Conservation (phyloP, 2,329 filamentous ascomycete species). For the Calonectria crousiana region DNA sequence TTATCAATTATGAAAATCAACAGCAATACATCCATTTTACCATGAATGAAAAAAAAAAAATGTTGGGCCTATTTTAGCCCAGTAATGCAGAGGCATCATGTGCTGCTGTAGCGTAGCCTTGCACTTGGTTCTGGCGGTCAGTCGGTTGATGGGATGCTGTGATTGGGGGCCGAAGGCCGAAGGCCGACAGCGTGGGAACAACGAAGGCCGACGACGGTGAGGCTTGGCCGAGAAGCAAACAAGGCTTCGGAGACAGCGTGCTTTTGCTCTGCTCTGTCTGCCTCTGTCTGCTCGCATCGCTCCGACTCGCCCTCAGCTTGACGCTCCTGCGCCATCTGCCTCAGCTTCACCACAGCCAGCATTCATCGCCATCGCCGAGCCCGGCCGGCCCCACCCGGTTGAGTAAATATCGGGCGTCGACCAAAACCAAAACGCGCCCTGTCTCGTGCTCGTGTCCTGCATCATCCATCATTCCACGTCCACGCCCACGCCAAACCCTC, state of each 20-base stretch:
- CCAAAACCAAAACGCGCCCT: neutral
- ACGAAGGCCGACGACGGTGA: conserved; percentile 10
- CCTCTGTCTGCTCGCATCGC: too few relatives aligned
- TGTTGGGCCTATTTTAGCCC: neutral
- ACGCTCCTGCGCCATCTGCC: neutral
- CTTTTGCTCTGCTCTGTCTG: neutral
- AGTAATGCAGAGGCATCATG: neutral
- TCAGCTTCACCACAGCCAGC: neutral
- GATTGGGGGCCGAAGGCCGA: conserved; percentile 12
- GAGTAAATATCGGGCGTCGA: conserved; percentile 11
- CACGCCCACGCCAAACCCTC: neutral
- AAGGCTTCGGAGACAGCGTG: neutral
- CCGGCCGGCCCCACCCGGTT: conserved; percentile 8
- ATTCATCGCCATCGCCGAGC: neutral
- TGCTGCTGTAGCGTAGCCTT: neutral
- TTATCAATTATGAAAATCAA: neutral
- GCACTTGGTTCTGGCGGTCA: neutral
- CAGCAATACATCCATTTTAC: neutral
- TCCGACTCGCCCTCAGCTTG: neutral
- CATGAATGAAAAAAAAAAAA: neutral
- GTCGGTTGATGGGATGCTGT: neutral
- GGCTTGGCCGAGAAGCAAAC: neutral
- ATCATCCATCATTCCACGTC: neutral
- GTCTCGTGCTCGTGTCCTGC: conserved; percentile 5
- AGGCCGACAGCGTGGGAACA: conserved; percentile 9